Conservation (phyloP, 139 green algal genomes). For the Coelastrella sp. region DNA sequence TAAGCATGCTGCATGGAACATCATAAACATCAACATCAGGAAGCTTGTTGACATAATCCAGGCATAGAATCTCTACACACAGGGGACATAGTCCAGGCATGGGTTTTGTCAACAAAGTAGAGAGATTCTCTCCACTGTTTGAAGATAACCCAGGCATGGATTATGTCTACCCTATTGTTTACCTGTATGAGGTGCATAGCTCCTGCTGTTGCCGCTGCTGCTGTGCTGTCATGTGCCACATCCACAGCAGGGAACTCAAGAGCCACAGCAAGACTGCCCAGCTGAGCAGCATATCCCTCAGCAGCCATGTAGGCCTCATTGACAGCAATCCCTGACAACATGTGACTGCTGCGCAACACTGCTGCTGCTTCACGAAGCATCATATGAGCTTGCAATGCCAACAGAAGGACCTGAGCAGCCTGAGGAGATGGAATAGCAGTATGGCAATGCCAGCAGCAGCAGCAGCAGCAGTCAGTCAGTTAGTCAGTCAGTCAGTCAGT, state of each 20-base stretch:
- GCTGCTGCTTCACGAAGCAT: not conserved
- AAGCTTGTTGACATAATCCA: too few relatives aligned
- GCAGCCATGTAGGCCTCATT: not conserved
- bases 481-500: too few relatives aligned
- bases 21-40: too few relatives aligned
- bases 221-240: not conserved
- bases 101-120: too few relatives aligned
- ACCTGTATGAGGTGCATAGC: slow-evolving; percentile 21
- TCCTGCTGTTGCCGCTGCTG: not conserved
- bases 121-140: too few relatives aligned
- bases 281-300: not conserved
- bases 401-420: slow-evolving; percentile 8
- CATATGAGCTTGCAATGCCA: not conserved
- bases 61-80: too few relatives aligned
- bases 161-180: not conserved
- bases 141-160: too few relatives aligned
- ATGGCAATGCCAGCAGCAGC: too few relatives aligned
- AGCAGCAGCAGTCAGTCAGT: too few relatives aligned
- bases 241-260: slow-evolving; percentile 28
- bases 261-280: not conserved
- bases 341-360: not conserved
- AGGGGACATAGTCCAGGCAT: too few relatives aligned
- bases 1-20: too few relatives aligned
- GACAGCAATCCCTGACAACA: not conserved
- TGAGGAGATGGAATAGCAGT: not conserved